Base-by-base conservation (phyloP, 257 asterid species). In the Jasminum sambac region DNA sequence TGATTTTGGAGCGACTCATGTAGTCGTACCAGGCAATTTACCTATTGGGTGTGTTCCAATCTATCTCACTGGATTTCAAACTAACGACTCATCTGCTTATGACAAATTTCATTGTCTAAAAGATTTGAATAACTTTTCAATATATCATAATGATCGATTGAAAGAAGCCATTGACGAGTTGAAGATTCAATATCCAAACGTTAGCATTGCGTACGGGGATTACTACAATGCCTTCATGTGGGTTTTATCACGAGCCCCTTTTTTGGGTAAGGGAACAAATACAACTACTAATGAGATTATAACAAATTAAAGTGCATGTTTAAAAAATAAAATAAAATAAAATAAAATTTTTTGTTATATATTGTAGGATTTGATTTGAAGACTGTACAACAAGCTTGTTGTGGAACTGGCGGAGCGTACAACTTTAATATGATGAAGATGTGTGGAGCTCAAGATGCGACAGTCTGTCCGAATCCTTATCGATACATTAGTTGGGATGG, bases 401-500 rank as follows among this genome's bases (percentile, higher is more conserved):
- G 82, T 57, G 82, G 82, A 4, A 19, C 11, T 6, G 74, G 67
- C 37, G 78, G 78, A 16, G 50, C 34, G 23, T 68, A 68, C 41
- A 72, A 48, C 16, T 76, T 73, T 17, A 63, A 67, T 24, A 21
- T 19, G 26, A 63, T 38, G 1, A 63, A 58, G 34, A 58, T 60
- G 34, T 74, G 68, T 50, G 71, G 71, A 30, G 13, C 36, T 13
- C 41, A 39, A 1, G 39, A 6, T 1, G 71, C 23, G 5, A n/a
- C 24, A 0, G 66, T 61, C 25, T 79, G 77, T 12, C 2, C 21
- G 23, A 13, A 78, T 5, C 74, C 77, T 0, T 3, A 66, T 1
- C 21, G 11, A 14, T 40, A 39, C 58, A 17, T 78, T 9, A 62
- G 72, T 6, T 79, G 77, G 80, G 83, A 75, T 26, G 80, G 74